A percentile compares a stretch with the other conserved stretches of the same genome.
Conservation (phyloP, 805 yeast genomes). For the Komagataella pastoris region DNA sequence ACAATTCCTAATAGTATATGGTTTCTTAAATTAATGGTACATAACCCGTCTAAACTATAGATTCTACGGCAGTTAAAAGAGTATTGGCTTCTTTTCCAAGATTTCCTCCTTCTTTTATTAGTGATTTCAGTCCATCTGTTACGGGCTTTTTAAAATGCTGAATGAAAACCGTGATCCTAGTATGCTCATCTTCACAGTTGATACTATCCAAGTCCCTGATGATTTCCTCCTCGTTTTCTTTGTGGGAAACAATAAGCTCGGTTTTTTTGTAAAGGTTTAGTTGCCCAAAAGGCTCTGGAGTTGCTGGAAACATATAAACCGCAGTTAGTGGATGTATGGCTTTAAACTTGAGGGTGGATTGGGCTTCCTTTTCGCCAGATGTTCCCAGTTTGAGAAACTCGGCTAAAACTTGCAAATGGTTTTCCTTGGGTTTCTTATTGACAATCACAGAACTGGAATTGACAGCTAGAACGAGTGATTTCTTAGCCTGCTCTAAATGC, state of each 20-base stretch:
- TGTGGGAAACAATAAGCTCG: constrained; percentile 4
- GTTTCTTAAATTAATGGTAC: background rate
- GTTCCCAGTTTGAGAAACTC: constrained; percentile 14
- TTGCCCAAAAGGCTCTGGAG: constrained; percentile 52
- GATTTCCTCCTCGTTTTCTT: constrained; percentile 10
- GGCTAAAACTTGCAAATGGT: constrained; percentile 26
- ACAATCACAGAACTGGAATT: constrained; percentile 11
- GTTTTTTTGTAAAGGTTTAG: constrained; percentile 43
- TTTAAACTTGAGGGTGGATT: constrained; percentile 4
- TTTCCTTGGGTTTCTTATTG: constrained; percentile 21
- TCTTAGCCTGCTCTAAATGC: constrained; percentile 26
- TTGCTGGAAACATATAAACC: constrained; percentile 38
- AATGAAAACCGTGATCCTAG: constrained; percentile 37
- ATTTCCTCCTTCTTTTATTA: constrained; percentile 63
- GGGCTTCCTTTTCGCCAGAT: constrained; percentile 2
- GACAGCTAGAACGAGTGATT: constrained; percentile 12
- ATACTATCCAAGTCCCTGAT: constrained; percentile 25
- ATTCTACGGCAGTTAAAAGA: constrained; percentile 8
- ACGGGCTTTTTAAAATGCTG: constrained; percentile 41
- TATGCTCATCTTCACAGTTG: constrained; percentile 47
- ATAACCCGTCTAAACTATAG: background rate
- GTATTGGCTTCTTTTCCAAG: constrained; percentile 36
- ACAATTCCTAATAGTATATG: too few species aligned
- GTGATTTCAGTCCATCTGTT: constrained; percentile 30
- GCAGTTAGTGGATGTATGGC: constrained; percentile 33